Conservation (phyloP, 495 filamentous ascomycete species). For the Xylaria intraflava region DNA sequence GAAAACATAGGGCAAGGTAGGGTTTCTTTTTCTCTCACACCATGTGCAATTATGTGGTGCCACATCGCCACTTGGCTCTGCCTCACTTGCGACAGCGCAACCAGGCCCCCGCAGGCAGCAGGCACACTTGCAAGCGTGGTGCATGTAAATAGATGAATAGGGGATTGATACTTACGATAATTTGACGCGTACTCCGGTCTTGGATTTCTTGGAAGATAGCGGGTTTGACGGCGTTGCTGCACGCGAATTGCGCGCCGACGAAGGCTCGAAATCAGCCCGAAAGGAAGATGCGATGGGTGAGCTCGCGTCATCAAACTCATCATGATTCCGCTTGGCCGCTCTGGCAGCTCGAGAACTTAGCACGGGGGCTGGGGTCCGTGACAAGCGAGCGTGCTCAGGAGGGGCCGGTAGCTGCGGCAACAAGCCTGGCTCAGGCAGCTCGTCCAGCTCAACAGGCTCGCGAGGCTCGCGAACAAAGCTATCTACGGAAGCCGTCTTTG, state of each 20-base stretch:
- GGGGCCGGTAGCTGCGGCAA: slow-evolving; percentile 22
- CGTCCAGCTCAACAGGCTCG: slow-evolving; percentile 8
- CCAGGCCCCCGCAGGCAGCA: slow-evolving; percentile 15
- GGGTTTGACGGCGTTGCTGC: slow-evolving; percentile 48
- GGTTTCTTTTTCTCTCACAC: not conserved
- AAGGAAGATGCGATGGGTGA: slow-evolving; percentile 42
- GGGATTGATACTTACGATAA: slow-evolving; percentile 54
- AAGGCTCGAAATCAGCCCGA: slow-evolving; percentile 30
- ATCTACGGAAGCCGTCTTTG: slow-evolving; percentile 14
- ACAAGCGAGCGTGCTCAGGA: slow-evolving; percentile 19
- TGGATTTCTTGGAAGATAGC: slow-evolving; percentile 48
- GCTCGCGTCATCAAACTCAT: slow-evolving; percentile 39
- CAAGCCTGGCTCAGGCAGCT: slow-evolving; percentile 8
- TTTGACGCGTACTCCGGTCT: slow-evolving; percentile 56
- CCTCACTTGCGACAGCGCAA: slow-evolving; percentile 27
- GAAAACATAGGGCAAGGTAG: not conserved
- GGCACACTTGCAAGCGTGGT: slow-evolving; percentile 6
- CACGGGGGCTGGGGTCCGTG: slow-evolving; percentile 25
- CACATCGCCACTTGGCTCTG: slow-evolving; percentile 31
- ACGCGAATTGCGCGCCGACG: slow-evolving; percentile 44
- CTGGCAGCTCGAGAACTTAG: slow-evolving; percentile 24
- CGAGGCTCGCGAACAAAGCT: slow-evolving; percentile 24
- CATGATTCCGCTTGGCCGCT: slow-evolving; percentile 39
- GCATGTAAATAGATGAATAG: not conserved
- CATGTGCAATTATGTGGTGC: slow-evolving; percentile 29